phyloP scores from a whole-genome alignment of 2,329 filamentous ascomycete species.

The Microdochium paspali region DNA sequence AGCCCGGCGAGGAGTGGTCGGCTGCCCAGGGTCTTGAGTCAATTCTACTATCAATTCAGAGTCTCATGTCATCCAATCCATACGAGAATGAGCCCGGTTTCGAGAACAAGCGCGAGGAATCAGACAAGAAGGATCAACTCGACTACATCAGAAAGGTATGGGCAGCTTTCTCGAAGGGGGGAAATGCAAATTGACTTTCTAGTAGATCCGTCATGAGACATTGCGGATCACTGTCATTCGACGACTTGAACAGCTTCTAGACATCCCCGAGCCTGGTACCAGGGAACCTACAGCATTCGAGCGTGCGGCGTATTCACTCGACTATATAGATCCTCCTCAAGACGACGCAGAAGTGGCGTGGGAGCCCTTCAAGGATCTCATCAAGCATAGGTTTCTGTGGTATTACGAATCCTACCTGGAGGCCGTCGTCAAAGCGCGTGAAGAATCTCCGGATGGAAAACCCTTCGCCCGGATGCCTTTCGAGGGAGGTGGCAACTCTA shows the following conservation, averaged over 20 bases:
- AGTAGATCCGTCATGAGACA: slow-evolving; percentile 81
- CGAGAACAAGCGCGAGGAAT: slow-evolving; percentile 59
- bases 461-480: slow-evolving; percentile 80
- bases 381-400: slow-evolving; percentile 90
- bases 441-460: slow-evolving; percentile 53
- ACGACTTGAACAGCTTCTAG: slow-evolving; percentile 70
- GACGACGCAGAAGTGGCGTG: slow-evolving; percentile 48
- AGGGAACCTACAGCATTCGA: slow-evolving; percentile 20
- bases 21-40: slow-evolving; percentile 93
- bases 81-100: slow-evolving; percentile 96
- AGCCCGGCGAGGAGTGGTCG: slow-evolving; percentile 90
- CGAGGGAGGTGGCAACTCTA: slow-evolving; percentile 64
- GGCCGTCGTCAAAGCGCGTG: slow-evolving; percentile 56
- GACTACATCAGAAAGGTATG: slow-evolving; percentile 71
- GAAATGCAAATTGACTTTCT: background rate
- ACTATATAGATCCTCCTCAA: slow-evolving; percentile 41
- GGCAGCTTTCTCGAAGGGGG: background rate
- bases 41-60: slow-evolving; percentile 90
- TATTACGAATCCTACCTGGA: slow-evolving; percentile 83
- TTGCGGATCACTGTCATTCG: slow-evolving; percentile 80
- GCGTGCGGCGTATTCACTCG: slow-evolving; percentile 33
- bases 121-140: slow-evolving; percentile 65
- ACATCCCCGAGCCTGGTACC: slow-evolving; percentile 45
- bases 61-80: slow-evolving; percentile 85
- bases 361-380: slow-evolving; percentile 82